Percentiles rank a stretch among this genome's conserved stretches.
These are phyloP conservation scores for Malus sieversii DNA, from an alignment of 306 rosid genomes.

Conservation along the genomic window DNA sequence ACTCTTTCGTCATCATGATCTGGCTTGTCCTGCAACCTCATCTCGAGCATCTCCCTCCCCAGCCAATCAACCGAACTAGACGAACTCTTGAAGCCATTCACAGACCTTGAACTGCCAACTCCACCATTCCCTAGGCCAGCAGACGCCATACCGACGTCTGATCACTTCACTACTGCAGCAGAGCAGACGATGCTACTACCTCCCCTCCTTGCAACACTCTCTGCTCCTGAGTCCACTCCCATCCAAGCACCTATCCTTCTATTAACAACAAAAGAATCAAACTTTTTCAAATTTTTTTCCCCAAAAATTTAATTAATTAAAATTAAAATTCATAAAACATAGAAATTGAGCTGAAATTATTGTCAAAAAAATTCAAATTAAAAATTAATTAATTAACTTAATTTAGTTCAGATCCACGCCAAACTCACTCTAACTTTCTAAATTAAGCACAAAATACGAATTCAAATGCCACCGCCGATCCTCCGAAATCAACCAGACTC, in stretches of 20 bases:
- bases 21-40: constrained; percentile 61
- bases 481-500: background rate
- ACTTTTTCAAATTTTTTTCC: background rate
- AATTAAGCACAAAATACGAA: background rate
- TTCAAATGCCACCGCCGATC: background rate
- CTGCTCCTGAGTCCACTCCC: constrained; percentile 20
- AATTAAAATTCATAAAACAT: background rate
- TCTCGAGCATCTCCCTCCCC: constrained; percentile 96
- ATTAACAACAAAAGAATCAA: constrained; percentile 9
- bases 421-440: background rate
- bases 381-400: background rate
- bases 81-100: constrained; percentile 67
- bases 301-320: background rate
- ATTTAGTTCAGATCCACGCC: constrained; percentile 7
- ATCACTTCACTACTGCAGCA: constrained; percentile 11
- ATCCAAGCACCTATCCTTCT: constrained; percentile 31
- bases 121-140: constrained; percentile 87
- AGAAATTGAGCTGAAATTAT: background rate
- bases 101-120: constrained; percentile 87
- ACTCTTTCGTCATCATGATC: constrained; percentile 66
- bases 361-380: background rate
- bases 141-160: constrained; percentile 56
- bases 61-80: constrained; percentile 95
- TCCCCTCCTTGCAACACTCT: constrained; percentile 11
- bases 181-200: constrained; percentile 15